These are phyloP conservation scores for Xylariaceae sp. DNA, from an alignment of 2,329 filamentous ascomycete genomes.

Conservation along the genomic window DNA sequence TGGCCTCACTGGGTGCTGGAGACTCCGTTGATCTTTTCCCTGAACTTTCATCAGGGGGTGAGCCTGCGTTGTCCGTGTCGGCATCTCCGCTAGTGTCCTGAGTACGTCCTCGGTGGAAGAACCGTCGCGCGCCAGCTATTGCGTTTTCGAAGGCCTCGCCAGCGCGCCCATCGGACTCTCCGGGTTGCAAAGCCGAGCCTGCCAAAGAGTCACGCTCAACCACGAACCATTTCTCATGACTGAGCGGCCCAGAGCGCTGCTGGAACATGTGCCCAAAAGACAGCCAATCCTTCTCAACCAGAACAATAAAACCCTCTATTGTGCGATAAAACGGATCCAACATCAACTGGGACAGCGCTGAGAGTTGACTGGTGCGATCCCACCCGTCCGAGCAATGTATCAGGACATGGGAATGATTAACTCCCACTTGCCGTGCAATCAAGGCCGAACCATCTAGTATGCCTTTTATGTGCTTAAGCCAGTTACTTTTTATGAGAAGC, in stretches of 20 bases:
- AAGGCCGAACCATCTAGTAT: slow-evolving; percentile 79
- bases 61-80: slow-evolving; percentile 25
- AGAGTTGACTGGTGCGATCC: slow-evolving; percentile 94
- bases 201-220: slow-evolving; percentile 75
- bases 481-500: slow-evolving; percentile 73
- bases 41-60: slow-evolving; percentile 29
- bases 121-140: slow-evolving; percentile 75
- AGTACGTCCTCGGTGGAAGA: slow-evolving; percentile 78
- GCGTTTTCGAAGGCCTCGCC: slow-evolving; percentile 80
- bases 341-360: slow-evolving; percentile 85
- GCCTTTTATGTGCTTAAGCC: slow-evolving; percentile 82
- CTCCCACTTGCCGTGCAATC: slow-evolving; percentile 81
- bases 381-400: slow-evolving; percentile 98
- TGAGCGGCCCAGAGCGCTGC: slow-evolving; percentile 80
- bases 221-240: slow-evolving; percentile 89
- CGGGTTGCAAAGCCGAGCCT: slow-evolving; percentile 57
- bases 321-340: slow-evolving; percentile 94
- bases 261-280: slow-evolving; percentile 98
- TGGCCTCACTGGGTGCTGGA: slow-evolving; percentile 58
- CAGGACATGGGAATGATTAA: slow-evolving; percentile 88
- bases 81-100: slow-evolving; percentile 54
- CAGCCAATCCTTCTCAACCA: slow-evolving; percentile 96
- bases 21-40: slow-evolving; percentile 32
- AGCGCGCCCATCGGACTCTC: slow-evolving; percentile 54
- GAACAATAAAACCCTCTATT: slow-evolving; percentile 85